phyloP scores from a whole-genome alignment of 345 rosid genomes.

The Euphorbia lathyris region DNA sequence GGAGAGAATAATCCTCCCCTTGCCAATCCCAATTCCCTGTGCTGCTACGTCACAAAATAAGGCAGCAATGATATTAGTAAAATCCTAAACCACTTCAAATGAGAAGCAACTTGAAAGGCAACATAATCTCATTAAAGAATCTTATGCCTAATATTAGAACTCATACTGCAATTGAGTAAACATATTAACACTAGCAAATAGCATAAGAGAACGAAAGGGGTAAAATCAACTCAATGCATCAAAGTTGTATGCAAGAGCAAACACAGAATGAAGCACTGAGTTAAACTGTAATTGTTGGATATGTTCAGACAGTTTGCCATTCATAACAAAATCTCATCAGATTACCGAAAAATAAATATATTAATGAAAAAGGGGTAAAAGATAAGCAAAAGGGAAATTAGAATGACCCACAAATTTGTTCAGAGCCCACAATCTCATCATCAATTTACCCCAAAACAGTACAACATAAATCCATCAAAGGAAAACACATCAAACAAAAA shows the following conservation, averaged over 20 bases:
- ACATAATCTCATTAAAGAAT: not conserved
- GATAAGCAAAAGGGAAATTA: conserved; percentile 1
- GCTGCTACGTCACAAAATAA: conserved; percentile 25
- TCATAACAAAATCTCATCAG: not conserved
- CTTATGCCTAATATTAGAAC: conserved; percentile 4
- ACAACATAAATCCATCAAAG: conserved; percentile 7
- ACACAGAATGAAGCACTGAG: conserved; percentile 12
- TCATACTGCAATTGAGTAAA: not conserved
- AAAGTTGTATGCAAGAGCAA: not conserved
- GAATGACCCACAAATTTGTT: conserved; percentile 24
- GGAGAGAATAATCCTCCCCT: conserved; percentile 25
- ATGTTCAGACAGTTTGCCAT: not conserved
- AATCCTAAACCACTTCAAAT: not conserved
- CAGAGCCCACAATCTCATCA: conserved; percentile 19
- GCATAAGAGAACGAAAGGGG: not conserved
- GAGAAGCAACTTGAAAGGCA: not conserved
- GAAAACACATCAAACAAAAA: not conserved
- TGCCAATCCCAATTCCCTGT: conserved; percentile 43
- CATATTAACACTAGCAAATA: not conserved
- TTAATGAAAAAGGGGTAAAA: not conserved
- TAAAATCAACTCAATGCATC: conserved; percentile 14
- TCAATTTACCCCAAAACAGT: conserved; percentile 17
- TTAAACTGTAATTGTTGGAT: conserved; percentile 9
- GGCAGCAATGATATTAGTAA: not conserved
- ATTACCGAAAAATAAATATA: not conserved